Percentiles rank a stretch among this genome's conserved stretches.
These are phyloP conservation scores for Plicaturopsis crispa DNA, from an alignment of 768 basidiomycete genomes.

Conservation along the genomic window DNA sequence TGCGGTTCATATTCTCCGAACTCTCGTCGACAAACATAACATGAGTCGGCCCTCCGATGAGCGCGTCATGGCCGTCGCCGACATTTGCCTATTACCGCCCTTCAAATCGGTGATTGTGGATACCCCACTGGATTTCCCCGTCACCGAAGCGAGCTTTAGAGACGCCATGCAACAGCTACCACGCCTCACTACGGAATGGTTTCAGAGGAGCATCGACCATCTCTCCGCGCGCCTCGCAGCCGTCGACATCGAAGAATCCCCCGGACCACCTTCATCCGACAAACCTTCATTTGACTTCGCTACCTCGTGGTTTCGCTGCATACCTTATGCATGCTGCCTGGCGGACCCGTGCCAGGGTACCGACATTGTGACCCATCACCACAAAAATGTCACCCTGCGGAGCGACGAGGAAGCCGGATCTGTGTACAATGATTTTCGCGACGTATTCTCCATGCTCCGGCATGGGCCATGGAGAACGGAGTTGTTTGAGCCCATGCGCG, in stretches of 20 bases:
- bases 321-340: background rate
- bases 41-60: too few relatives aligned
- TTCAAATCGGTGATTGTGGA: background rate
- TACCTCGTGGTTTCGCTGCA: background rate
- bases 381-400: background rate
- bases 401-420: background rate
- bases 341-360: background rate
- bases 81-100: background rate
- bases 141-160: background rate
- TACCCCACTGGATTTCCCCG: background rate
- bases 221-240: background rate
- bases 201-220: background rate
- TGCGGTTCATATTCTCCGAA: too few relatives aligned
- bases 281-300: too few relatives aligned
- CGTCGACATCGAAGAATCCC: background rate
- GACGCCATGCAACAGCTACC: background rate
- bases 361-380: background rate
- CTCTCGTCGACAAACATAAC: too few relatives aligned
- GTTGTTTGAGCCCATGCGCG: background rate
- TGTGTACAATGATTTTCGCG: background rate
- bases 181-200: background rate
- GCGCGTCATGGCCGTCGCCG: too few relatives aligned
- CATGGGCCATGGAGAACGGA: background rate
- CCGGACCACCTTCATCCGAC: too few relatives aligned
- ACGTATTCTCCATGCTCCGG: background rate